Base-by-base conservation (phyloP, 2,329 filamentous ascomycete genomes). In the Claviceps pazoutovae region DNA sequence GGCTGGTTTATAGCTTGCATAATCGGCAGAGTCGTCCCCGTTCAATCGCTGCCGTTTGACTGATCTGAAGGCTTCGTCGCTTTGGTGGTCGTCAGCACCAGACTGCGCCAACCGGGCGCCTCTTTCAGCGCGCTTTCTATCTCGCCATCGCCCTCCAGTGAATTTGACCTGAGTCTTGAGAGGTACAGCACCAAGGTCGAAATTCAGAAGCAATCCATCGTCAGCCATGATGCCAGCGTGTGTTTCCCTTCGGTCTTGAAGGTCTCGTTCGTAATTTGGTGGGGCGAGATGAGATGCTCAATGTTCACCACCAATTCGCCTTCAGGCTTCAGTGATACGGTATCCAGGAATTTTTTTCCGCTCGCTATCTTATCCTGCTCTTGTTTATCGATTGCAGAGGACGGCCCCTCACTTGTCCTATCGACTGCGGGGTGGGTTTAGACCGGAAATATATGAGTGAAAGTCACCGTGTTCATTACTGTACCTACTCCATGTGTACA, bases 151-250 rank as follows among this genome's bases (percentile, higher is more conserved):
- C n/a, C 93, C 93, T 59, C 93, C 93, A 65, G 86, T 93, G 67
- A 94, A 87, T 58, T 75, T 81, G 55, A 78, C 72, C 51, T 78
- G 71, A 5, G 77, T 73, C 54, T 82, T 76, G 51, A 87, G 65
- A 13, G 84, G 77, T 17, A 73, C 77, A 55, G 87, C 82, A 30
- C 80, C 78, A 53, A 95, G 73, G 60, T 88, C 83, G 65, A 97
- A 96, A 62, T 97, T 97, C 64, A 97, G 74, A 53, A 96, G 78
- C 80, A 98, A 86, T 59, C 89, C 89, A 82, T 95, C 87, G 73
- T 97, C 90, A 49, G 87, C 87, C 90, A 97, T 96, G 55, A 45
- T 56, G 41, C 17, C 8, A 26, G 44, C 30, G 19, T 17, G 8
- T 16, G 45, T 42, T 42, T 13, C 13, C 39, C 36, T 43, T 45